A percentile compares a stretch with the other conserved stretches of the same genome.
Conservation (phyloP, 257 asterid genomes). For the Henckelia pumila region DNA sequence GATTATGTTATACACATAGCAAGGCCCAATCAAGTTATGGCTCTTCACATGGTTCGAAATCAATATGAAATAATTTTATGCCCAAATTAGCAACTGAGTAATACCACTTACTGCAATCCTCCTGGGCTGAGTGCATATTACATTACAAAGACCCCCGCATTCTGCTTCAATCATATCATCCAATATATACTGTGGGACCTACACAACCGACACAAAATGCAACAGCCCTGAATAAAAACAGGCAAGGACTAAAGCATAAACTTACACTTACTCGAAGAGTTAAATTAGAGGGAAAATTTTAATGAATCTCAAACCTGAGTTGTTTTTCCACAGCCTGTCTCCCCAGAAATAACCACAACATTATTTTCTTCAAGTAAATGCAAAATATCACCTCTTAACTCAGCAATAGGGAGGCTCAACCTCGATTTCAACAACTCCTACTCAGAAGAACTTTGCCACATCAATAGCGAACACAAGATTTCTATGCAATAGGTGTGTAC, state of each 20-base stretch:
- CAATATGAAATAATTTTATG: conserved; percentile 4
- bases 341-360: conserved; percentile 91
- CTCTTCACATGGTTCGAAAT: not conserved
- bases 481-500: not conserved
- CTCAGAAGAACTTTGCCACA: conserved; percentile 23
- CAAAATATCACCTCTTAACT: conserved; percentile 66
- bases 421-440: conserved; percentile 82
- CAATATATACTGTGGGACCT: conserved; percentile 97
- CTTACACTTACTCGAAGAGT: conserved; percentile 14
- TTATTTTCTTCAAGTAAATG: conserved; percentile 62
- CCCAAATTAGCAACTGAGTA: conserved; percentile 14
- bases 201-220: conserved; percentile 30
- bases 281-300: conserved; percentile 22
- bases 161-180: conserved; percentile 95
- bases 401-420: conserved; percentile 83
- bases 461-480: conserved; percentile 23
- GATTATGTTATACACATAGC: not conserved
- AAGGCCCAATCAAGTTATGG: not conserved
- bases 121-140: conserved; percentile 98
- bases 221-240: not conserved
- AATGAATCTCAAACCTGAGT: conserved; percentile 69
- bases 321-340: conserved; percentile 99
- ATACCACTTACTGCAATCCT: conserved; percentile 83
- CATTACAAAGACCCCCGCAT: conserved; percentile 74
- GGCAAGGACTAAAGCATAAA: not conserved